Conservation (phyloP, 805 yeast genomes). For the Barnettozyma populi region DNA sequence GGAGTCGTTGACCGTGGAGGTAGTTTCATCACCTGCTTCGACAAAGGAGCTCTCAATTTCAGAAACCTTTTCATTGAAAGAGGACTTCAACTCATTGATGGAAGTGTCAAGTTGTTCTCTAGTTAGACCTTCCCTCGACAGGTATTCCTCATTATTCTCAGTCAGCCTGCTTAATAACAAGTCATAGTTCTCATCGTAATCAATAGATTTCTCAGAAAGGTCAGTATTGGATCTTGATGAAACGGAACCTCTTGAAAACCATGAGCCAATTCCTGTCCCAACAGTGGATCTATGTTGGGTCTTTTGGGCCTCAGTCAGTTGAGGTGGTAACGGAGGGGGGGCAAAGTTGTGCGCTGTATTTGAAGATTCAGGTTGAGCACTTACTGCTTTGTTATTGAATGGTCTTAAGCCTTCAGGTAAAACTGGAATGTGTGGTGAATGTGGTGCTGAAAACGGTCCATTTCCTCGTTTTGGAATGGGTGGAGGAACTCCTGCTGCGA, state of each 20-base stretch:
- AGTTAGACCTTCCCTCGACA: conserved; percentile 43
- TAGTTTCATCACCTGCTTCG: conserved; percentile 5
- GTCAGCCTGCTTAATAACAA: conserved; percentile 55
- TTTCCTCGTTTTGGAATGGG: conserved; percentile 32
- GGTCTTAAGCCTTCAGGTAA: conserved; percentile 2
- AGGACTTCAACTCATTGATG: conserved; percentile 35
- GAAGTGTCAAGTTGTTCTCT: conserved; percentile 48
- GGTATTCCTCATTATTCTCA: conserved; percentile 48
- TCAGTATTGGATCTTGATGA: conserved; percentile 12
- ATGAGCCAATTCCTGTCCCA: conserved; percentile 19
- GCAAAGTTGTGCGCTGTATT: conserved; percentile 3
- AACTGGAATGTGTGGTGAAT: neutral
- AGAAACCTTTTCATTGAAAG: conserved; percentile 21
- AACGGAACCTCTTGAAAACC: conserved; percentile 17
- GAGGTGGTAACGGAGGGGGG: conserved; percentile 27
- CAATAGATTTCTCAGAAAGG: conserved; percentile 17
- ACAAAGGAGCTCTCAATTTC: conserved; percentile 6
- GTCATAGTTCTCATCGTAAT: conserved; percentile 42
- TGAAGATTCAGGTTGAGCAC: neutral
- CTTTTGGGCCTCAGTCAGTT: conserved; percentile 19
- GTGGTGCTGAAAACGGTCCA: conserved; percentile 4
- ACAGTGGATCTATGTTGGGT: conserved; percentile 18
- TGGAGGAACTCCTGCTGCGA: conserved; percentile 20
- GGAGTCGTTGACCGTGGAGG: conserved; percentile 26
- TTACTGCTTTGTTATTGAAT: conserved; percentile 5